Evolutionary conservation across 208 protist species (phyloP), one percentile per base, ranked within the genome.

Genomic region (Leishmania aethiopica): DNA sequence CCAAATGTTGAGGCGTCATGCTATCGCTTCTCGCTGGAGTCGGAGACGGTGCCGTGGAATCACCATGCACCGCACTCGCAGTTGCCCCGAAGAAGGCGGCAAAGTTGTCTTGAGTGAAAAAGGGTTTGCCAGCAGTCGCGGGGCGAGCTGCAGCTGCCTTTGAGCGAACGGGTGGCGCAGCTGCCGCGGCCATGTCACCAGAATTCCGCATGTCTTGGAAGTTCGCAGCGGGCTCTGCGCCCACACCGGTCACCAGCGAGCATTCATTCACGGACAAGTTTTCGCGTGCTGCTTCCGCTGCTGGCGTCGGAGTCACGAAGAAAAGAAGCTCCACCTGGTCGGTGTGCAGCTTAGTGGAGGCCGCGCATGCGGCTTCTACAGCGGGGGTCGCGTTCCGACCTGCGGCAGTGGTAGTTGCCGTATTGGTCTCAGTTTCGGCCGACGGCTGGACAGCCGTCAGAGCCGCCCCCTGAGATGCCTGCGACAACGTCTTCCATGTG

Each of bases 101-200:
- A 47, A 84, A 84, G 80, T 79, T 79, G 37, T 79, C 74, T 69
- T 84, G 74, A 4, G 80, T 84, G 53, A 84, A 84, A 22, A 73
- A 67, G 5, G 45, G 25, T 0, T 5, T 32, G 10, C 17, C 8
- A 6, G 47, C 19, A 11, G 70, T 15, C 19, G 70, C 10, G 17
- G 47, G 7, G 22, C 7, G n/a, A 15, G 3, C n/a, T 35, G 25
- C 60, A 37, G 60, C 60, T 66, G 5, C 25, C n/a, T 66, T 66
- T 19, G 28, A 66, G n/a, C 60, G 8, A 13, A 11, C n/a, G 28
- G n/a, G 10, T 32, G 25, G 60, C 25, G 60, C n/a, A 22, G 67
- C 37, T 10, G 67, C 67, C 0, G 6, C 37, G 15, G 37, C 19
- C 19, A 11, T 57, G 11, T 57, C 51, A 6, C 2, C 51, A 22